These are phyloP conservation scores for Phascolomyces articulosus DNA, from an alignment of 371 early-diverging fungal genomes.

Conservation along the genomic window DNA sequence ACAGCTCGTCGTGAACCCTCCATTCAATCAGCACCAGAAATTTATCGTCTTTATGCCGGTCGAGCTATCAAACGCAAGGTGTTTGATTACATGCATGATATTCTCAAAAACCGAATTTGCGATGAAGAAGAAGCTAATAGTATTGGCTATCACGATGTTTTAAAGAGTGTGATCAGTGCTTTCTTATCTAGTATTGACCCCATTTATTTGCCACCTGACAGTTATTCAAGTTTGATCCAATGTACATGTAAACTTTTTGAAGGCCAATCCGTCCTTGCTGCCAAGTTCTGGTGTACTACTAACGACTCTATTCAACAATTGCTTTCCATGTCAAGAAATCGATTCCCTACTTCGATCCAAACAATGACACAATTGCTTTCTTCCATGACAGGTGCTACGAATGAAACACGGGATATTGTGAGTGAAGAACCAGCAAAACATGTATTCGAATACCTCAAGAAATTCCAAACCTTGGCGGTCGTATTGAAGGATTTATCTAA, in stretches of 20 bases:
- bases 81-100: slow-evolving; percentile 19
- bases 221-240: slow-evolving; percentile 30
- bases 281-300: slow-evolving; percentile 35
- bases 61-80: slow-evolving; percentile 39
- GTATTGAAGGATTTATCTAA: slow-evolving; percentile 17
- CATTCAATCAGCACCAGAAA: slow-evolving; percentile 24
- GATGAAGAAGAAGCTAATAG: slow-evolving; percentile 36
- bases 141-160: slow-evolving; percentile 26
- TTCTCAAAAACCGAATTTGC: slow-evolving; percentile 29
- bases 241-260: slow-evolving; percentile 24
- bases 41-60: slow-evolving; percentile 31
- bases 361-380: slow-evolving; percentile 31
- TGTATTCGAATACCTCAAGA: slow-evolving; percentile 34
- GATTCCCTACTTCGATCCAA: slow-evolving; percentile 37
- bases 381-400: slow-evolving; percentile 15
- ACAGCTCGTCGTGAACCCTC: slow-evolving; percentile 7
- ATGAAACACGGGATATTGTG: not conserved
- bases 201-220: slow-evolving; percentile 25
- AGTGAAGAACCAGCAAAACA: slow-evolving; percentile 20
- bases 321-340: slow-evolving; percentile 24
- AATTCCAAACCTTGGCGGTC: slow-evolving; percentile 23
- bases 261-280: slow-evolving; percentile 31
- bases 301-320: slow-evolving; percentile 19
- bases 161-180: slow-evolving; percentile 24
- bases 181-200: slow-evolving; percentile 39